Conservation (phyloP, 106 monocot genomes). For the Ottelia alismoides region DNA sequence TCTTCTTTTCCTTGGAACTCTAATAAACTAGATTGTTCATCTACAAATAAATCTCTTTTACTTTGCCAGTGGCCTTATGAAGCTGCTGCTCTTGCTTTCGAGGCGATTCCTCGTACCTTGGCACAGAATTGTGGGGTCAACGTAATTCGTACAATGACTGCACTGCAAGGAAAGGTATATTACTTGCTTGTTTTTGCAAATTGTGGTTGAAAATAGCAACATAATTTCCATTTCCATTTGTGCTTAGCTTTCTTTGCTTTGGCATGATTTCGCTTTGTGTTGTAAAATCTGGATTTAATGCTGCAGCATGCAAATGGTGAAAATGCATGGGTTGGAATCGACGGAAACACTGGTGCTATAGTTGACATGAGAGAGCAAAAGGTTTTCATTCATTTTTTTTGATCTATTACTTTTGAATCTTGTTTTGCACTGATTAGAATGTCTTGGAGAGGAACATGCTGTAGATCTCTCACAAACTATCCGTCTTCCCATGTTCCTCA, state of each 20-base stretch:
- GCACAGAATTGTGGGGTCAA: slow-evolving; percentile 90
- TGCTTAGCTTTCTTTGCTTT: no score
- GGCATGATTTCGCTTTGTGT: no score
- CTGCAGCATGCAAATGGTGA: slow-evolving; percentile 79
- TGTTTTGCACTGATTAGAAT: no score
- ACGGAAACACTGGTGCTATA: slow-evolving; percentile 67
- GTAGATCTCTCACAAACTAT: no score
- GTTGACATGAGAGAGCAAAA: slow-evolving; percentile 79
- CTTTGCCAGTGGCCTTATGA: slow-evolving; percentile 98
- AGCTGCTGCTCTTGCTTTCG: slow-evolving; percentile 88
- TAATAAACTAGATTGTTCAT: background rate
- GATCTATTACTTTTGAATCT: no score
- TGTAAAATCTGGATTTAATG: no score
- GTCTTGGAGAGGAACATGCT: no score
- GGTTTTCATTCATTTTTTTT: slow-evolving; percentile 20
- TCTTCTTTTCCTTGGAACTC: no score
- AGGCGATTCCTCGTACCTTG: slow-evolving; percentile 80
- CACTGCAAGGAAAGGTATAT: slow-evolving; percentile 84
- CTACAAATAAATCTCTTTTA: no score
- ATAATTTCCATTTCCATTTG: no score
- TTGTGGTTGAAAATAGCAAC: no score
- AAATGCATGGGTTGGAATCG: slow-evolving; percentile 92
- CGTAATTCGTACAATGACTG: slow-evolving; percentile 84
- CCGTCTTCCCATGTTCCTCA: slow-evolving; percentile 4
- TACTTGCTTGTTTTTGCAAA: no score